Base-by-base conservation (phyloP, 306 rosid species). In the Lathyrus oleraceus region DNA sequence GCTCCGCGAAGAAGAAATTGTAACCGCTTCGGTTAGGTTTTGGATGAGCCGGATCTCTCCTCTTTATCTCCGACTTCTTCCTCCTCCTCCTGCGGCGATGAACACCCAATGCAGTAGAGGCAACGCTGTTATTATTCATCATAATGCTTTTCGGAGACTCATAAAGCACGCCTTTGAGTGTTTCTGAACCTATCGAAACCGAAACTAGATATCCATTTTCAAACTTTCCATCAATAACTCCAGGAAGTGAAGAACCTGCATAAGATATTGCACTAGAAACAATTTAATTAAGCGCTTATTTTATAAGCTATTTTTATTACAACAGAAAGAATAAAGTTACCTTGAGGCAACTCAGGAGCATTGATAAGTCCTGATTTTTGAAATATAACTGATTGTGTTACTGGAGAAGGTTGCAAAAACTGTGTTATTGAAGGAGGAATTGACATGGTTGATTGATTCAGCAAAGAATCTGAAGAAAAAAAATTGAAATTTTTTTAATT, bases 1-100 rank as follows among this genome's bases (percentile, higher is more conserved):
- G 96, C 78, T 91, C 97, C 1, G 88, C 91, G 63, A 91, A 91
- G 84, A 91, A 91, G 82, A 91, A 91, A 64, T 91, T 91, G 62
- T 91, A 91, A 4, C 97, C 97, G 27, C 97, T 91, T 85, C 96
- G 64, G 74, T 91, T 91, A 2, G 97, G 97, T 69, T 91, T 91
- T 21, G 97, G 97, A 76, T 91, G 96, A 76, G 83, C 88, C 1
- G 97, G 96, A 61, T 89, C 97, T 72, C 97, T 82, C 71, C 89
- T 79, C 72, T 81, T 91, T 21, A 89, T 91, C 80, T 89, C 97
- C 2, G 81, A 87, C 64, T 91, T 91, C 90, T 91, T 74, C n/a
- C 79, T 54, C 9, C 97, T 81, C 6, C 88, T 87, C 5, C 88
- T 85, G 4, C 60, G 60, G 1, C 60, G 60, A 21, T 53, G 60